Evolutionary conservation across 2,329 filamentous ascomycete species (phyloP).

Genomic region (Ceratocystis ficicola): DNA sequence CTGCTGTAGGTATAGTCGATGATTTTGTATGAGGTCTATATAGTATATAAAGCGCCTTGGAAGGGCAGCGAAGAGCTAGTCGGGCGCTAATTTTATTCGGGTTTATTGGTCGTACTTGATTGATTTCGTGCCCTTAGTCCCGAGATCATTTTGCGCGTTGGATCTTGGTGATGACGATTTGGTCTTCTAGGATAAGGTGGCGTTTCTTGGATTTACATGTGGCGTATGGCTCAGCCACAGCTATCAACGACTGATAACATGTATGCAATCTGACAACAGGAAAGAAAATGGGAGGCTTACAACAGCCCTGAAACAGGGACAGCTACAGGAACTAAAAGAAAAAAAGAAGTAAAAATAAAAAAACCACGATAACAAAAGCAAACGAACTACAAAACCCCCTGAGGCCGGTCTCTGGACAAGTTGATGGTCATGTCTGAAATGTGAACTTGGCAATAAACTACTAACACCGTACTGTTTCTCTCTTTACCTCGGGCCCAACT

Average conservation of each 20-base stretch:
- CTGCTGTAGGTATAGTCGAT: background rate
- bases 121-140: background rate
- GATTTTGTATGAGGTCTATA: background rate
- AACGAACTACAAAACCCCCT: background rate
- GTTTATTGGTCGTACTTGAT: background rate
- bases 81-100: too few species aligned
- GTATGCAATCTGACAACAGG: background rate
- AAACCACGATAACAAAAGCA: background rate
- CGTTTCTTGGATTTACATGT: background rate
- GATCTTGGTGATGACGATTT: slow-evolving; percentile 8
- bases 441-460: background rate
- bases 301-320: background rate
- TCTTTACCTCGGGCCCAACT: slow-evolving; percentile 72
- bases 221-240: background rate
- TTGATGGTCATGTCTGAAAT: background rate
- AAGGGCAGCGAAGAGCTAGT: too few species aligned
- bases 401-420: slow-evolving; percentile 1
- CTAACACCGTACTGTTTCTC: background rate
- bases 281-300: too few species aligned
- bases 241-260: background rate
- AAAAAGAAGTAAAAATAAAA: background rate
- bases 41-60: background rate
- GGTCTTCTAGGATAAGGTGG: background rate
- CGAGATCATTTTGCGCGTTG: background rate
- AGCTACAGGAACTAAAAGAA: background rate